Conservation (phyloP, 2,329 filamentous ascomycete genomes). For the Microdochium paspali region DNA sequence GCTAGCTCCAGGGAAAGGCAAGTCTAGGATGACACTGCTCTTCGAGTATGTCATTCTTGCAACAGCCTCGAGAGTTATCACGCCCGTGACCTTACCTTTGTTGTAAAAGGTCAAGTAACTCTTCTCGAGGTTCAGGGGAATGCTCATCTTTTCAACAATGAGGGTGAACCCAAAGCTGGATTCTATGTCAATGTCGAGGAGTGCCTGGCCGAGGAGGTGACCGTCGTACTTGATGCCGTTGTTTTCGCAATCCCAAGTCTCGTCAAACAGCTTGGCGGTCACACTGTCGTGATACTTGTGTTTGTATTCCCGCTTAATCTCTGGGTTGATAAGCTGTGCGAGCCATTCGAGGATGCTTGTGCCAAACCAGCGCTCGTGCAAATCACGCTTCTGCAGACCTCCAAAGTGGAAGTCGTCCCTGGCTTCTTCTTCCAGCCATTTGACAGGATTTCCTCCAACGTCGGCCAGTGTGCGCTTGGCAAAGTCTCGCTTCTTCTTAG, state of each 20-base stretch:
- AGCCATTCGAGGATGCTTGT: slow-evolving; percentile 19
- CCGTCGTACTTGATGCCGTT: slow-evolving; percentile 5
- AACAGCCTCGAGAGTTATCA: slow-evolving; percentile 16
- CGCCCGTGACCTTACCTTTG: slow-evolving; percentile 12
- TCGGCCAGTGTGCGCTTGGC: slow-evolving; percentile 19
- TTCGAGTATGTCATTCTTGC: slow-evolving; percentile 9
- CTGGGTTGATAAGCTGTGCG: slow-evolving; percentile 9
- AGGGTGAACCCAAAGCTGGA: slow-evolving; percentile 19
- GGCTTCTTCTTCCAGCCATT: slow-evolving; percentile 29
- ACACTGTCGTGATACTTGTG: slow-evolving; percentile 13
- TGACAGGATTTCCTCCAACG: slow-evolving; percentile 17
- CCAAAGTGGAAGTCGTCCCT: slow-evolving; percentile 21
- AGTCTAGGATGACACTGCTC: slow-evolving; percentile 8
- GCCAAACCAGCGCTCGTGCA: slow-evolving; percentile 27
- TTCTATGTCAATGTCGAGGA: slow-evolving; percentile 11
- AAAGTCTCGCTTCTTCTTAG: slow-evolving; percentile 8
- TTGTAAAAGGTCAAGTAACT: slow-evolving; percentile 15
- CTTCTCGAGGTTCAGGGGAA: slow-evolving; percentile 13
- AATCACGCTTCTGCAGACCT: slow-evolving; percentile 13
- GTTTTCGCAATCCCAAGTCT: slow-evolving; percentile 9
- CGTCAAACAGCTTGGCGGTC: slow-evolving; percentile 12
- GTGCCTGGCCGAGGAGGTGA: slow-evolving; percentile 11
- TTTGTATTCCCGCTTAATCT: slow-evolving; percentile 15
- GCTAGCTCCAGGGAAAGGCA: slow-evolving; percentile 16
- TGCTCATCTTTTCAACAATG: slow-evolving; percentile 9